Evolutionary conservation across 768 basidiomycete genomes (phyloP).

Genomic region (Chalciporus piperatus): DNA sequence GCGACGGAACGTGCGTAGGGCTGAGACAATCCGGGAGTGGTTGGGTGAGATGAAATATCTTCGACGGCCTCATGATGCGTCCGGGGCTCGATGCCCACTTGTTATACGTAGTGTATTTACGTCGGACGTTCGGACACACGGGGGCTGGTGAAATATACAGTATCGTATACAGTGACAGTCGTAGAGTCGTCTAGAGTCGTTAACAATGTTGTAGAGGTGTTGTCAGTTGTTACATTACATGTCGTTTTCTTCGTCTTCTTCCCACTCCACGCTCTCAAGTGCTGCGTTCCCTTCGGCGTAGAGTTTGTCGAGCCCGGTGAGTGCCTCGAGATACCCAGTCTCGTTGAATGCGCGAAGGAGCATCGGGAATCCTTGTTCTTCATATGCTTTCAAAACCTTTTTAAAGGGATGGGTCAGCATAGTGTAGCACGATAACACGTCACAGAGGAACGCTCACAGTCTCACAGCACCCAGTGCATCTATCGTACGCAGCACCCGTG

Average conservation of each 20-base stretch:
- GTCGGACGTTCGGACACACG: no score
- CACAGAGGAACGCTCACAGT: constrained; percentile 43
- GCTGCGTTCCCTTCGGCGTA: constrained; percentile 71
- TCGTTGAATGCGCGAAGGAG: constrained; percentile 83
- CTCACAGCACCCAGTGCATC: constrained; percentile 90
- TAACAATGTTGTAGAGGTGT: not conserved
- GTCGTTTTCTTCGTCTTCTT: constrained; percentile 45
- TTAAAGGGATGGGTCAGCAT: not conserved
- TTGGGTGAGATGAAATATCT: constrained; percentile 39
- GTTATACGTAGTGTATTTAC: no score
- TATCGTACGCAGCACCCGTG: constrained; percentile 80
- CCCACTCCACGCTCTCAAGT: constrained; percentile 75
- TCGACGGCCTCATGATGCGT: constrained; percentile 7
- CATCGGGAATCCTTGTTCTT: constrained; percentile 76
- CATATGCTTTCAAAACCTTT: constrained; percentile 81
- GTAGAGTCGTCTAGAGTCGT: no score
- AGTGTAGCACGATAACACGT: no score
- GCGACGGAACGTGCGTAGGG: constrained; percentile 45
- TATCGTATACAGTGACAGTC: not conserved
- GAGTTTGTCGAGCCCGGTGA: constrained; percentile 79
- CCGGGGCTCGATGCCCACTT: no score
- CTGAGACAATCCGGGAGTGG: constrained; percentile 40
- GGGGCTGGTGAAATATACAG: no score
- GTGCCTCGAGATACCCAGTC: constrained; percentile 61
- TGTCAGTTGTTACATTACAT: not conserved